Percentiles rank a stretch among this genome's conserved stretches.
These are phyloP conservation scores for Nicotiana attenuata DNA, from an alignment of 257 asterid genomes.

Conservation along the genomic window DNA sequence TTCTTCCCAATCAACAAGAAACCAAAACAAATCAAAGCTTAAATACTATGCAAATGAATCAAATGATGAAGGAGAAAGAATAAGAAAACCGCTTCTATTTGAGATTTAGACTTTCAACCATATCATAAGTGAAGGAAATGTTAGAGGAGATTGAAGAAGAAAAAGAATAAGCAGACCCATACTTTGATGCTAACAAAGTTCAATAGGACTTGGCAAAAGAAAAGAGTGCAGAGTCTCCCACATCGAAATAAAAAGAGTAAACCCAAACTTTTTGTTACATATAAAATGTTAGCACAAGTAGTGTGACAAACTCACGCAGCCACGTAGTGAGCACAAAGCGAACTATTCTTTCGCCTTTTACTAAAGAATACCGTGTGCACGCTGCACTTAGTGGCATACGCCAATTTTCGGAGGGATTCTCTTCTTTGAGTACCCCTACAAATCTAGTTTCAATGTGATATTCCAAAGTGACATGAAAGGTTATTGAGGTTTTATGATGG, in stretches of 20 bases:
- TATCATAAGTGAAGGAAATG: too few relatives aligned
- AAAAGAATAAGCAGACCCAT: too few relatives aligned
- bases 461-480: neutral
- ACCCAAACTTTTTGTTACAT: neutral
- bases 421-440: neutral
- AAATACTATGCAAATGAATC: too few relatives aligned
- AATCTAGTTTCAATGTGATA: neutral
- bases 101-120: neutral
- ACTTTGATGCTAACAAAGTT: too few relatives aligned
- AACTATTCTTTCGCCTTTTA: neutral
- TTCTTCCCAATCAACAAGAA: too few relatives aligned
- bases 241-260: neutral
- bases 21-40: neutral
- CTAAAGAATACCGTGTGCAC: neutral
- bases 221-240: neutral
- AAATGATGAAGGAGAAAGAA: too few relatives aligned
- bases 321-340: neutral
- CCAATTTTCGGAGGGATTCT: neutral
- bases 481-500: too few relatives aligned
- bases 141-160: too few relatives aligned
- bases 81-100: neutral
- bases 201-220: too few relatives aligned
- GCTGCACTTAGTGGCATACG: neutral
- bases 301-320: neutral
- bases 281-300: neutral